A percentile compares a stretch with the other conserved stretches of the same genome.
Conservation (phyloP, 257 asterid genomes). For the Solanum pimpinellifolium region DNA sequence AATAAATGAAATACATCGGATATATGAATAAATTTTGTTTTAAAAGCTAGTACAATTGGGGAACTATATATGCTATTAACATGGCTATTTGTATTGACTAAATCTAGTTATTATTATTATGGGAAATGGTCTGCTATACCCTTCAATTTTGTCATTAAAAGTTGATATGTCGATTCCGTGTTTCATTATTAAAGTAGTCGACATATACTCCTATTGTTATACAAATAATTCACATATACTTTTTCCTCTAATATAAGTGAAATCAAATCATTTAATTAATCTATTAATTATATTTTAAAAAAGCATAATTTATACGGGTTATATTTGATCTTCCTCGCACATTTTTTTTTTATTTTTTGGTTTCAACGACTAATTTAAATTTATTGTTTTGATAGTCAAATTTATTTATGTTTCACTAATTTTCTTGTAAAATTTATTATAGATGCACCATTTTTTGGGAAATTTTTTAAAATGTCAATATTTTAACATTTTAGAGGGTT, state of each 20-base stretch:
- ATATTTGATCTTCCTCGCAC: too few relatives aligned
- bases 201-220: too few relatives aligned
- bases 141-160: too few relatives aligned
- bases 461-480: too few relatives aligned
- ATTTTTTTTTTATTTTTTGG: too few relatives aligned
- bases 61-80: not conserved
- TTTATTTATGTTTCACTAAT: not conserved
- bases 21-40: too few relatives aligned
- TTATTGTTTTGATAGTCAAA: not conserved
- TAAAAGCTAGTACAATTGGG: not conserved
- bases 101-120: not conserved
- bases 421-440: not conserved
- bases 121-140: not conserved
- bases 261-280: too few relatives aligned
- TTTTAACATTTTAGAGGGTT: too few relatives aligned
- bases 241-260: not conserved
- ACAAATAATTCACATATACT: not conserved
- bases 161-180: accelerated
- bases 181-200: not conserved
- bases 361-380: too few relatives aligned
- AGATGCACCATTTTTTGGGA: not conserved
- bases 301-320: too few relatives aligned
- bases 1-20: not conserved
- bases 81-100: not conserved
- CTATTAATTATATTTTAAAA: not conserved